These are phyloP conservation scores for Catunica adiposa DNA, from an alignment of 2,329 filamentous ascomycete genomes.

Conservation along the genomic window DNA sequence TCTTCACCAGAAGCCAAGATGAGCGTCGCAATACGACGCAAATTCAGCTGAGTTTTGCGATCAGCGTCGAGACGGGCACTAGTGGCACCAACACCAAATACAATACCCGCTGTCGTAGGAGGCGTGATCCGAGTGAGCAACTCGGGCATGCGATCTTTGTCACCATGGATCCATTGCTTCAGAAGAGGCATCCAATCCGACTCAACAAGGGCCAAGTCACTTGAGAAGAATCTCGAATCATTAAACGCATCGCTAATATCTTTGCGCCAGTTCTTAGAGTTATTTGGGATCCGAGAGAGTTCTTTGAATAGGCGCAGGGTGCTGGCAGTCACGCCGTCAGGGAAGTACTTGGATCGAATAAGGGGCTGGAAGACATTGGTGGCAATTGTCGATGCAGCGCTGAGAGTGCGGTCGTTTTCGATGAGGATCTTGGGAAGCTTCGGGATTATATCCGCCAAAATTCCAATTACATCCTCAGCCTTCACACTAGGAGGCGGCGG, in stretches of 20 bases:
- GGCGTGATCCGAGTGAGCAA: conserved; percentile 61
- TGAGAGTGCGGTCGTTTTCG: conserved; percentile 67
- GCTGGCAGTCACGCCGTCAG: conserved; percentile 60
- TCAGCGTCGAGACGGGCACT: conserved; percentile 91
- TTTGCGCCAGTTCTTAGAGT: conserved; percentile 82
- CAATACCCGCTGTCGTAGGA: conserved; percentile 84
- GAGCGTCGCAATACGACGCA: conserved; percentile 66
- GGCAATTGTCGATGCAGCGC: conserved; percentile 65
- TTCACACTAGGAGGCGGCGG: conserved; percentile 28
- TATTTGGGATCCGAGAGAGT: conserved; percentile 58
- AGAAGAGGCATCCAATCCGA: conserved; percentile 69
- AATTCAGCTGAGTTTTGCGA: conserved; percentile 75
- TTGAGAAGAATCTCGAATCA: conserved; percentile 70
- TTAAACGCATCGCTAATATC: conserved; percentile 87
- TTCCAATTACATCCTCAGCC: conserved; percentile 61
- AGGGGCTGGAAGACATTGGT: conserved; percentile 67
- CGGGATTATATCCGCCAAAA: conserved; percentile 63
- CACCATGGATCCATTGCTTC: conserved; percentile 65
- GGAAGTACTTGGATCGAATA: conserved; percentile 72
- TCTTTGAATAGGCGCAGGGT: conserved; percentile 60
- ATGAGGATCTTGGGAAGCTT: conserved; percentile 69
- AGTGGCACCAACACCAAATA: conserved; percentile 94
- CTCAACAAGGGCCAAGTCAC: conserved; percentile 46
- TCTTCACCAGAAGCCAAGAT: conserved; percentile 63
- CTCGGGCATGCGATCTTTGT: conserved; percentile 79